Evolutionary conservation across 1,284 basidiomycete genomes (phyloP).

Genomic region (Ceratobasidium sp.): DNA sequence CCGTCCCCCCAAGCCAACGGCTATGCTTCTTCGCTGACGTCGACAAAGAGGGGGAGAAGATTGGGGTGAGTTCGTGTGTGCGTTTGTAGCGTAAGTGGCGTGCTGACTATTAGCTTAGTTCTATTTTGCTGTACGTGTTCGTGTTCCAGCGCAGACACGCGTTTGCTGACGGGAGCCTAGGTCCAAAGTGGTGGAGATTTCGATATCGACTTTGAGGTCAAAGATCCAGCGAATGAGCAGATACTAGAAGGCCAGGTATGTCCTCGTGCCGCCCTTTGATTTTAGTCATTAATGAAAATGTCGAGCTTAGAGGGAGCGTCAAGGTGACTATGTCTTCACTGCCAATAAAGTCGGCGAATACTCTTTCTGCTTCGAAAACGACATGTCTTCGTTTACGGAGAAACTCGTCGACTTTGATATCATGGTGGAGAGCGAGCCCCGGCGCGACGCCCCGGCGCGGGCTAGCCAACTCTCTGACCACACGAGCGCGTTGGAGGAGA

Average conservation of each 20-base stretch:
- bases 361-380: constrained; percentile 98
- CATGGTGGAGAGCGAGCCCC: constrained; percentile 94
- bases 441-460: constrained; percentile 79
- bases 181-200: constrained; percentile 98
- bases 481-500: constrained; percentile 89
- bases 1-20: constrained; percentile 83
- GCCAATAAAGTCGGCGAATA: constrained; percentile 95
- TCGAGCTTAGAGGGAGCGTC: constrained; percentile 70
- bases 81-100: constrained; percentile 1
- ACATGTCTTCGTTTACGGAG: constrained; percentile 87
- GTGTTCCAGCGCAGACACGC: background rate
- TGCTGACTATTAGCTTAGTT: constrained; percentile 53
- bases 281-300: background rate
- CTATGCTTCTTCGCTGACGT: constrained; percentile 86
- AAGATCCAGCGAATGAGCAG: constrained; percentile 85
- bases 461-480: constrained; percentile 87
- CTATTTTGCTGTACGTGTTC: constrained; percentile 63
- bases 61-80: constrained; percentile 53
- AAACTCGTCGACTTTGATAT: constrained; percentile 97
- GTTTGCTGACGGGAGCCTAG: constrained; percentile 52
- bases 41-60: constrained; percentile 53
- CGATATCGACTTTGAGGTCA: constrained; percentile 94
- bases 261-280: background rate
- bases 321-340: constrained; percentile 97
- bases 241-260: constrained; percentile 72